Evolutionary conservation across 495 filamentous ascomycete genomes (phyloP), one percentile per base, ranked within the genome.

Genomic region (Talaromyces nanjingensis): DNA sequence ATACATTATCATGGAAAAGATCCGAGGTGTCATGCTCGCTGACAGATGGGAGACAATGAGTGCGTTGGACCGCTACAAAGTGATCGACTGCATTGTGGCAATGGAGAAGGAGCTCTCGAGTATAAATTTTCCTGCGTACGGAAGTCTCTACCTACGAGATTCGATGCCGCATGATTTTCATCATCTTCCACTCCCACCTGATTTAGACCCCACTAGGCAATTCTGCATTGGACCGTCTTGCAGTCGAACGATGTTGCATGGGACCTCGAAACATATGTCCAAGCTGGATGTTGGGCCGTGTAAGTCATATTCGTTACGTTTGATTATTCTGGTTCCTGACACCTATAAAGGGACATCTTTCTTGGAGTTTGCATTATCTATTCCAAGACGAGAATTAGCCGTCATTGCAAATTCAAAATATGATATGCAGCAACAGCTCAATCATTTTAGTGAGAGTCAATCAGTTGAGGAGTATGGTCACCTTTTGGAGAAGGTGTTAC

Each of bases 1-100:
- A 54, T 77, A 71, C 54, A 75, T 77, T 34, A 65, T 77, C 65
- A 74, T 74, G 70, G 71, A 75, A 58, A 71, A 69, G 47, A 62
- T 68, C 57, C 18, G 4, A 14, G 73, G 74, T 1, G 55, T 68
- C 33, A 42, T 65, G 9, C 65, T 74, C 11, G 55, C 42, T 16
- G 59, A 68, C 9, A 64, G 18, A 49, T 74, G 72, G 73, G 57
- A 49, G 8, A 62, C 58, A 55, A 70, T 74, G 67, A 63, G 57
- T 49, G 31, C 63, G 33, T 11, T 62, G 56, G 45, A 72, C 9
- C 67, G 64, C 14, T 63, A 67, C 45, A 64, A 70, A 57, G 59
- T 74, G 8, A 68, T 73, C 22, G 64, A 76, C 16, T 34, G 60
- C 39, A 62, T 76, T 57, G 58, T 75, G 39, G 29, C 66, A 45